Evolutionary conservation across 2,329 filamentous ascomycete species (phyloP).

Genomic region (Trichoderma pleuroti): DNA sequence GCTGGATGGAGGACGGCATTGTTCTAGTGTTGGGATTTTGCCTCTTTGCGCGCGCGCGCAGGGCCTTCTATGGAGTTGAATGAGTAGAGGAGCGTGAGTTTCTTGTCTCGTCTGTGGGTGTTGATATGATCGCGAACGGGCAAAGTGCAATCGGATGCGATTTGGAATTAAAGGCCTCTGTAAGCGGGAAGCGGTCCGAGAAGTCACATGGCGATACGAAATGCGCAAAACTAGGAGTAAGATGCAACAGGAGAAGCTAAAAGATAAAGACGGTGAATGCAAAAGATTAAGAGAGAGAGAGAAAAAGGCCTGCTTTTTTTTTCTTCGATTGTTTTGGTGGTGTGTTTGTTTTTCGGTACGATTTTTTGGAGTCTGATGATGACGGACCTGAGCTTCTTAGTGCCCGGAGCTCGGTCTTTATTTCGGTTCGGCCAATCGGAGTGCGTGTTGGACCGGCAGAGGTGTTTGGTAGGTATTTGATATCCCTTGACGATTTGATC

Average conservation of each 20-base stretch:
- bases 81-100: neutral
- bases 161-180: neutral
- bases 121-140: neutral
- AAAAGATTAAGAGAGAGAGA: neutral
- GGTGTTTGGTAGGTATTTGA: neutral
- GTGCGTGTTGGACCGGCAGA: neutral
- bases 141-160: neutral
- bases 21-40: neutral
- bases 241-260: neutral
- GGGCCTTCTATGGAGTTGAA: neutral
- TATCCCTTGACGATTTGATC: slow-evolving; percentile 4
- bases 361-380: neutral
- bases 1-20: slow-evolving; percentile 35
- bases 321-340: neutral
- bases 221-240: neutral
- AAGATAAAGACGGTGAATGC: neutral
- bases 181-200: neutral
- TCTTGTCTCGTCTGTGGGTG: neutral
- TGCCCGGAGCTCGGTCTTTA: neutral
- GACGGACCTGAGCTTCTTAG: neutral
- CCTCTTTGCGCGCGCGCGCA: neutral
- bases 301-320: neutral
- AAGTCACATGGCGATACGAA: slow-evolving; percentile 2
- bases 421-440: neutral
- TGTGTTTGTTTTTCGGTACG: neutral